Conservation (phyloP, 805 yeast genomes). For the Saturnispora dispora region DNA sequence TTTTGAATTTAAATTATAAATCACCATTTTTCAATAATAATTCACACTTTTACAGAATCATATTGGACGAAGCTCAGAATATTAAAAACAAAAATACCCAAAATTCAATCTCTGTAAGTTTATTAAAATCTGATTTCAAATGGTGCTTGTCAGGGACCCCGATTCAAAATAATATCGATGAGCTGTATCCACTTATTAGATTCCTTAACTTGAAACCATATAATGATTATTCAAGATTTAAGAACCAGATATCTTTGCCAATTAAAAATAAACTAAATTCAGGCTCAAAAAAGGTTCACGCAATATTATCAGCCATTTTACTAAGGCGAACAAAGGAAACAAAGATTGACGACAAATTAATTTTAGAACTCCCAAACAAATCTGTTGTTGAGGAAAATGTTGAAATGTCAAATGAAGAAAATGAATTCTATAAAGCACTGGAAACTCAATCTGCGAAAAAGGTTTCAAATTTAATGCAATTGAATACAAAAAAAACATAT, state of each 20-base stretch:
- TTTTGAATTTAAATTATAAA: conserved; percentile 32
- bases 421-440: conserved; percentile 45
- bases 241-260: conserved; percentile 47
- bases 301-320: conserved; percentile 62
- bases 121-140: conserved; percentile 31
- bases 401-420: conserved; percentile 46
- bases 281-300: conserved; percentile 47
- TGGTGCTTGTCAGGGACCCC: conserved; percentile 55
- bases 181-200: conserved; percentile 42
- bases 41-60: conserved; percentile 42
- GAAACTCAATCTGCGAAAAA: conserved; percentile 45
- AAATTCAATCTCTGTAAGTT: conserved; percentile 38
- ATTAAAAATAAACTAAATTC: conserved; percentile 31
- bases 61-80: conserved; percentile 49
- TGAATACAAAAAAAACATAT: conserved; percentile 26
- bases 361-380: conserved; percentile 61
- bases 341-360: conserved; percentile 69
- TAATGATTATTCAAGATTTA: conserved; percentile 46
- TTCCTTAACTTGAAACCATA: conserved; percentile 57
- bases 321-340: conserved; percentile 68
- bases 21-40: conserved; percentile 57
- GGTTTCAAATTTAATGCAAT: conserved; percentile 39
- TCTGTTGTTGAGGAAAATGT: conserved; percentile 39
- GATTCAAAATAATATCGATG: conserved; percentile 47
- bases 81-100: conserved; percentile 43